Conservation (phyloP, 78 protist genomes). For the Chrysochromulina tobinii region DNA sequence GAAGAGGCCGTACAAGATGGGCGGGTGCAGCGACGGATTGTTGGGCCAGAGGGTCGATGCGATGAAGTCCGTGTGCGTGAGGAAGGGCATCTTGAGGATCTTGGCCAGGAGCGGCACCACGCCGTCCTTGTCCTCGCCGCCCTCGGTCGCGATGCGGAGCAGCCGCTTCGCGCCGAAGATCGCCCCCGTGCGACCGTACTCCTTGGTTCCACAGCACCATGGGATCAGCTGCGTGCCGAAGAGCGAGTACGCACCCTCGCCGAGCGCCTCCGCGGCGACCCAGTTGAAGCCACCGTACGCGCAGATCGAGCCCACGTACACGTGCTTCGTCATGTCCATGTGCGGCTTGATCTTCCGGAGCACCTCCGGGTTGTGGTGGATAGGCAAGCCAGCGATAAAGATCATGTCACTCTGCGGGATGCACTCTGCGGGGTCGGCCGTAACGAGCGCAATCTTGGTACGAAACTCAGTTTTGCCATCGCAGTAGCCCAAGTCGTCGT, state of each 20-base stretch:
- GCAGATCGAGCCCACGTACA: slow-evolving; percentile 28
- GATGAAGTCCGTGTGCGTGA: slow-evolving; percentile 12
- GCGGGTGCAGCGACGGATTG: slow-evolving; percentile 33
- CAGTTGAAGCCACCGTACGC: slow-evolving; percentile 30
- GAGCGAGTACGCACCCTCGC: not conserved
- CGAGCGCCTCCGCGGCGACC: slow-evolving; percentile 26
- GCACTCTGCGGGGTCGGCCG: not conserved
- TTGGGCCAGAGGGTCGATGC: slow-evolving; percentile 18
- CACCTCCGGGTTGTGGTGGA: slow-evolving; percentile 28
- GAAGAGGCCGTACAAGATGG: slow-evolving; percentile 16
- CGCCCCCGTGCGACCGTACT: not conserved
- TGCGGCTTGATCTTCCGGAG: not conserved
- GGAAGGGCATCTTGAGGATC: slow-evolving; percentile 14
- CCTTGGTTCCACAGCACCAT: slow-evolving; percentile 25
- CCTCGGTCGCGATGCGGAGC: slow-evolving; percentile 11
- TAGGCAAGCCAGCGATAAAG: slow-evolving; percentile 1
- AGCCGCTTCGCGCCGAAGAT: slow-evolving; percentile 26
- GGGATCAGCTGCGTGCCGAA: slow-evolving; percentile 34
- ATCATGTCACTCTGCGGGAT: not conserved
- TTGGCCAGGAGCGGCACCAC: not conserved
- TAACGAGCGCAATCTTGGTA: not conserved
- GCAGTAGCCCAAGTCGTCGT: not conserved
- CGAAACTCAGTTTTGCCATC: not conserved
- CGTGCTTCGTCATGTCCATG: not conserved
- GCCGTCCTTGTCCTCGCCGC: not conserved